phyloP scores from a whole-genome alignment of 768 basidiomycete genomes.

The Sporobolomyces pararoseus region DNA sequence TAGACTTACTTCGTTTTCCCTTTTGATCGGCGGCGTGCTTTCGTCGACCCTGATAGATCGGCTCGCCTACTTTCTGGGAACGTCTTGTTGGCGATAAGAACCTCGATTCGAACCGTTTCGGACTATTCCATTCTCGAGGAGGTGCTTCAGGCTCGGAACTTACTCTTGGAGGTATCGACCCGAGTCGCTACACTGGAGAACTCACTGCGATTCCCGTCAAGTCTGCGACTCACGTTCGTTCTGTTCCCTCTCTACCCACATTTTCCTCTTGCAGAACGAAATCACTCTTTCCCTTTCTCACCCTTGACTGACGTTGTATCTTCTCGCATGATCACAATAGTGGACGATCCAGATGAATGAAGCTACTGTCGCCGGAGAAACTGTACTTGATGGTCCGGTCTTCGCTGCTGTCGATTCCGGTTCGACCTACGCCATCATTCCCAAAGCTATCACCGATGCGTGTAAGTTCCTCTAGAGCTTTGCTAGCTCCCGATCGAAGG shows the following conservation, averaged over 20 bases:
- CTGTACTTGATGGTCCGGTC: neutral
- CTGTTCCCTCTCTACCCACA: neutral
- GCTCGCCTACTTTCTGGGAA: neutral
- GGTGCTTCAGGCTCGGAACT: neutral
- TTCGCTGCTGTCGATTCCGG: conserved; percentile 3
- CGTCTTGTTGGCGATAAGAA: neutral
- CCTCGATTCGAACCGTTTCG: conserved; percentile 1
- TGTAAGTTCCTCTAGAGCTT: neutral
- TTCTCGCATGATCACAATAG: too few species aligned
- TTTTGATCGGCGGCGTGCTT: too few species aligned
- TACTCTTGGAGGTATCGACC: conserved; percentile 9
- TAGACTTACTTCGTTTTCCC: too few species aligned
- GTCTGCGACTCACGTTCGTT: neutral
- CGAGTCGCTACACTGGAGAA: neutral
- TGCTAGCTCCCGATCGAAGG: neutral
- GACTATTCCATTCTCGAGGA: conserved; percentile 14
- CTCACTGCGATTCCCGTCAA: neutral
- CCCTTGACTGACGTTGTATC: too few species aligned
- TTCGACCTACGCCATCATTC: neutral
- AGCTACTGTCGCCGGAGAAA: neutral
- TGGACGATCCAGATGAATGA: neutral
- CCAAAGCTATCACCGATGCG: conserved; percentile 7
- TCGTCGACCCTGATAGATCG: neutral
- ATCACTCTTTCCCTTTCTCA: too few species aligned
- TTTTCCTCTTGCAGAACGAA: neutral